phyloP scores from a whole-genome alignment of 73 alveolate species.

The Paramecium sexaurelia region DNA sequence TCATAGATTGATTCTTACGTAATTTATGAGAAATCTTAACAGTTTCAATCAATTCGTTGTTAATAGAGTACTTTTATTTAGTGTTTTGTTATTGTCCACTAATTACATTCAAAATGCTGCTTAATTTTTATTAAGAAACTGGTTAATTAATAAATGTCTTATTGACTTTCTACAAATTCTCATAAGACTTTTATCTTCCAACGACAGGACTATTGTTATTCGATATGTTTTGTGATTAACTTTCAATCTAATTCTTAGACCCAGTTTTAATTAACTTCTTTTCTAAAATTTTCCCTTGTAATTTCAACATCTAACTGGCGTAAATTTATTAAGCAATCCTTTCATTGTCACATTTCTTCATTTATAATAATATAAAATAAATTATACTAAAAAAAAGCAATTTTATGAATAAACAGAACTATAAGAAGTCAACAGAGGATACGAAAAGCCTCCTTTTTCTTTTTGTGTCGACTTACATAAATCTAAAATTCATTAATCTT shows the following conservation, averaged over 20 bases:
- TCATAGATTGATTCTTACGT: conserved; percentile 53
- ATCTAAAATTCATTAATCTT: not conserved
- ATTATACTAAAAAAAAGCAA: not conserved
- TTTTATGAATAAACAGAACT: not conserved
- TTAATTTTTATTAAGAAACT: conserved; percentile 19
- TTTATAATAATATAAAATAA: not conserved
- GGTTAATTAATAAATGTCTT: not conserved
- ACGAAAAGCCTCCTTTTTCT: not conserved
- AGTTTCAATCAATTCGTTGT: conserved; percentile 52
- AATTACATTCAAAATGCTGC: conserved; percentile 29
- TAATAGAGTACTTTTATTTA: not conserved
- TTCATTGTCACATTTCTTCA: conserved; percentile 41
- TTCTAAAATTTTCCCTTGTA: conserved; percentile 32
- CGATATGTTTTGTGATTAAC: conserved; percentile 47
- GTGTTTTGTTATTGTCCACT: not conserved
- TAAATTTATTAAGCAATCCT: conserved; percentile 35
- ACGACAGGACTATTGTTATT: conserved; percentile 60
- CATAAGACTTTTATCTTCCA: conserved; percentile 54
- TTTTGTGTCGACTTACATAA: not conserved
- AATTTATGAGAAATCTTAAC: conserved; percentile 32
- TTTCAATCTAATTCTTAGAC: not conserved
- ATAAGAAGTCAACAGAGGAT: not conserved
- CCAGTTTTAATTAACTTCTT: conserved; percentile 36
- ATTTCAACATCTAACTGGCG: conserved; percentile 11
- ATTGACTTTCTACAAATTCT: conserved; percentile 38